A percentile compares a stretch with the other conserved stretches of the same genome.
These are phyloP conservation scores for Tuber umbilicatum DNA, from an alignment of 495 filamentous ascomycete genomes.

Conservation along the genomic window DNA sequence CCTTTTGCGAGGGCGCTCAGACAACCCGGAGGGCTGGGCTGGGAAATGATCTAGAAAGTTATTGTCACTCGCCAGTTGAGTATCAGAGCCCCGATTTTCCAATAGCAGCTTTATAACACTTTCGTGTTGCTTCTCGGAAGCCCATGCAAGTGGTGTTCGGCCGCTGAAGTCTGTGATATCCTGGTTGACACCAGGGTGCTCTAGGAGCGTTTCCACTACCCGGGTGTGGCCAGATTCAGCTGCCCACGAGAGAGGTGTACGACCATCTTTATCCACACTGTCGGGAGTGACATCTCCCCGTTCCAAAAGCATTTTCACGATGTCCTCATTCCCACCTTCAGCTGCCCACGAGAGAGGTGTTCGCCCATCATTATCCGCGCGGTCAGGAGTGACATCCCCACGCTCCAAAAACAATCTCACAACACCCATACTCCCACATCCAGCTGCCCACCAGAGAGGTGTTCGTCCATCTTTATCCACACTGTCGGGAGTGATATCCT, in stretches of 20 bases:
- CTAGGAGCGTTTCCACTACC: neutral
- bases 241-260: neutral
- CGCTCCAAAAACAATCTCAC: no score
- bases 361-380: no score
- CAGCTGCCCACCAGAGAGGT: no score
- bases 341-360: no score
- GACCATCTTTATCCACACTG: no score
- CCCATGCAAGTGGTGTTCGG: neutral
- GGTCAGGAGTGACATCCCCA: no score
- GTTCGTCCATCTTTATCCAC: no score
- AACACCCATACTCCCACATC: no score
- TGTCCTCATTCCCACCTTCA: no score
- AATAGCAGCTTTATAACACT: neutral
- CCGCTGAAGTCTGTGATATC: neutral
- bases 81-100: neutral
- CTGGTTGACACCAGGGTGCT: neutral
- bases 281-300: no score
- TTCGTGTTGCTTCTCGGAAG: neutral
- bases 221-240: rapidly evolving
- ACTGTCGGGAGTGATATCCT: no score
- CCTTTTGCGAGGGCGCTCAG: neutral
- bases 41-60: neutral
- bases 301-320: no score
- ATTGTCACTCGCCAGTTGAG: neutral
- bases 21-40: neutral